Evolutionary conservation across 23 red algal genomes (phyloP).

Genomic region (Gracilariopsis chorda): DNA sequence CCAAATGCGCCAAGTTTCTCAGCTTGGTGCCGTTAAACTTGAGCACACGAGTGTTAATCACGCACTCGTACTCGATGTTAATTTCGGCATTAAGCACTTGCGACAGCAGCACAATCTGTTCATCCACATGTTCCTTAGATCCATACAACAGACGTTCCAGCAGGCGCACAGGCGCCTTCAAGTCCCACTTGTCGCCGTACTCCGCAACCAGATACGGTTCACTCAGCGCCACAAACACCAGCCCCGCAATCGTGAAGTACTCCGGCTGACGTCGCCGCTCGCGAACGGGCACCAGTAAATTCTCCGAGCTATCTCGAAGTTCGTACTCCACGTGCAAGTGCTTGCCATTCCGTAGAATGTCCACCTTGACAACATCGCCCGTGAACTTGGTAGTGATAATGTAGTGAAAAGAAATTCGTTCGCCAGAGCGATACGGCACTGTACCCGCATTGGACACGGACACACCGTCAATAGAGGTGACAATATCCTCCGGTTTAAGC

Average conservation of each 20-base stretch:
- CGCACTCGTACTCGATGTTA: conserved; percentile 78
- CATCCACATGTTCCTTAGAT: conserved; percentile 49
- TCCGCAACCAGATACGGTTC: conserved; percentile 89
- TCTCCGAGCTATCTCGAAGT: conserved; percentile 54
- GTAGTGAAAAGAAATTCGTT: conserved; percentile 87
- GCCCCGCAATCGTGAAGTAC: conserved; percentile 83
- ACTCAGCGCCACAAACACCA: conserved; percentile 92
- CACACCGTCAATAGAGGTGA: conserved; percentile 77
- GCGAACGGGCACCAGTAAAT: conserved; percentile 49
- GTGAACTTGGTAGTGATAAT: conserved; percentile 76
- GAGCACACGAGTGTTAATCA: conserved; percentile 64
- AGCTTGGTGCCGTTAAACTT: conserved; percentile 72
- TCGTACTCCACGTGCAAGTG: not conserved
- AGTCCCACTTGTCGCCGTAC: conserved; percentile 75
- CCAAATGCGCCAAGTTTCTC: conserved; percentile 74
- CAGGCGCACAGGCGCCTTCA: conserved; percentile 67
- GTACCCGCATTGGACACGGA: conserved; percentile 87
- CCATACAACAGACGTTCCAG: conserved; percentile 63
- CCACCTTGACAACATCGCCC: conserved; percentile 64
- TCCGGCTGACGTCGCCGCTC: conserved; percentile 65
- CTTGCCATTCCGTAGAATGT: conserved; percentile 74
- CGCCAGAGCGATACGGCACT: conserved; percentile 75
- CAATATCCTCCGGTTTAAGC: conserved; percentile 77
- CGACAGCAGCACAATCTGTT: conserved; percentile 94
- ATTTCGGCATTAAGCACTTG: conserved; percentile 86